Evolutionary conservation across 1,139 yeast species (phyloP).

Genomic region (Geotrichum fermentans): DNA sequence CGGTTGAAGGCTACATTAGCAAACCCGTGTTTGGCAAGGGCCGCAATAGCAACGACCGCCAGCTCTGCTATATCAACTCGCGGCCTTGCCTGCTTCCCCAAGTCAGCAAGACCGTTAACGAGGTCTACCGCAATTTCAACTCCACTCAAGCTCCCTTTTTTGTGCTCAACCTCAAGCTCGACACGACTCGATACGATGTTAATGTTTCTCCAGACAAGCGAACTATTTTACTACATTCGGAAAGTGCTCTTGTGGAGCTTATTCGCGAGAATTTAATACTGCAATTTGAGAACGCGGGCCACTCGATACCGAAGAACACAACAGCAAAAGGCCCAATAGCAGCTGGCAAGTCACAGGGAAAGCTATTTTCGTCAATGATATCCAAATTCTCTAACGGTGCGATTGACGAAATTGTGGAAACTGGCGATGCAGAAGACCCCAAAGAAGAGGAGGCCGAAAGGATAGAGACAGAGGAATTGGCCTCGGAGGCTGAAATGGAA

Average conservation of each 20-base stretch:
- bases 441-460: neutral
- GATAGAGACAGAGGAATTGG: neutral
- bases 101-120: slow-evolving; percentile 60
- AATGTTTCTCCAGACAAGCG: slow-evolving; percentile 92
- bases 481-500: slow-evolving; percentile 1
- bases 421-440: slow-evolving; percentile 5
- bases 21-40: slow-evolving; percentile 75
- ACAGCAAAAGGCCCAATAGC: neutral
- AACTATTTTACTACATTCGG: slow-evolving; percentile 63
- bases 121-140: slow-evolving; percentile 65
- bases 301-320: slow-evolving; percentile 30
- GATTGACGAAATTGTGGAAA: slow-evolving; percentile 2
- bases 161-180: slow-evolving; percentile 54
- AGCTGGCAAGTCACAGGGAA: slow-evolving; percentile 8
- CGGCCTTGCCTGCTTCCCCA: slow-evolving; percentile 65
- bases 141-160: slow-evolving; percentile 72
- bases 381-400: slow-evolving; percentile 6
- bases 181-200: slow-evolving; percentile 58
- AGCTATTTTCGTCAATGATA: slow-evolving; percentile 12
- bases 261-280: slow-evolving; percentile 34
- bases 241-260: slow-evolving; percentile 50
- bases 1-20: slow-evolving; percentile 60
- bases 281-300: slow-evolving; percentile 29
- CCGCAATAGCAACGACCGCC: slow-evolving; percentile 66
- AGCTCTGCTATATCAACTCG: slow-evolving; percentile 63